Percentiles rank a stretch among this genome's conserved stretches.
Evolutionary conservation across 1,139 yeast genomes (phyloP).

Genomic region (Yamadazyma diospyri): DNA sequence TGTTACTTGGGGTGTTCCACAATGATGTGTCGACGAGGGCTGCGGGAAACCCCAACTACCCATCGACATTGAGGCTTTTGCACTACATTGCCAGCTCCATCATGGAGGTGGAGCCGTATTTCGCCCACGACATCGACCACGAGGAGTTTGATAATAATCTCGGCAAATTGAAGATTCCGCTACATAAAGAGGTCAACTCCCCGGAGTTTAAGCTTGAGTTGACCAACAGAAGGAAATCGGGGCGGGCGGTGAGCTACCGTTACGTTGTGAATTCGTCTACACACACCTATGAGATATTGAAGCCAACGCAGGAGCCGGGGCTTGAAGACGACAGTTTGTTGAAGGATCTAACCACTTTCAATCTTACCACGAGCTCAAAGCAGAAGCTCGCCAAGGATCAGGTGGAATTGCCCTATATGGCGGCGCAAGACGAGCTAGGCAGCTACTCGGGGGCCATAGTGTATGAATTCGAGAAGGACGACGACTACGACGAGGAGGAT

Average conservation of each 20-base stretch:
- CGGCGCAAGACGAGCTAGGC: slow-evolving; percentile 76
- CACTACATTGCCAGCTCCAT: slow-evolving; percentile 71
- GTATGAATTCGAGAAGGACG: slow-evolving; percentile 79
- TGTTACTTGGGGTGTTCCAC: slow-evolving; percentile 63
- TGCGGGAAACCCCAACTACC: slow-evolving; percentile 36
- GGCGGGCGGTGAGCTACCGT: slow-evolving; percentile 61
- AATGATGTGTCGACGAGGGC: slow-evolving; percentile 26
- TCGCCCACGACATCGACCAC: slow-evolving; percentile 24
- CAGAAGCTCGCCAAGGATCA: slow-evolving; percentile 78
- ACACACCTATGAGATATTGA: slow-evolving; percentile 49
- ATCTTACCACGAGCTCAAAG: slow-evolving; percentile 66
- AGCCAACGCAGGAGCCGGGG: slow-evolving; percentile 23
- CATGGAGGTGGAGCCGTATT: slow-evolving; percentile 52
- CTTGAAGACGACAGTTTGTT: slow-evolving; percentile 45
- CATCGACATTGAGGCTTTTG: slow-evolving; percentile 48
- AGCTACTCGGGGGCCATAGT: slow-evolving; percentile 85
- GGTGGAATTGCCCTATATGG: slow-evolving; percentile 84
- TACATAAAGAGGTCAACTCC: slow-evolving; percentile 41
- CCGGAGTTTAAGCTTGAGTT: slow-evolving; percentile 46
- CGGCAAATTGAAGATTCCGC: slow-evolving; percentile 46
- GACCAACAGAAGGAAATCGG: slow-evolving; percentile 77
- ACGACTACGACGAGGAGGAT: slow-evolving; percentile 96
- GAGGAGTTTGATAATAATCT: slow-evolving; percentile 46
- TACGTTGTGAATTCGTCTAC: slow-evolving; percentile 48
- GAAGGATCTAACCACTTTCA: slow-evolving; percentile 81